A percentile compares a stretch with the other conserved stretches of the same genome.
These are phyloP conservation scores for Fusarium phyllophilum DNA, from an alignment of 2,329 filamentous ascomycete species.

Conservation along the genomic window DNA sequence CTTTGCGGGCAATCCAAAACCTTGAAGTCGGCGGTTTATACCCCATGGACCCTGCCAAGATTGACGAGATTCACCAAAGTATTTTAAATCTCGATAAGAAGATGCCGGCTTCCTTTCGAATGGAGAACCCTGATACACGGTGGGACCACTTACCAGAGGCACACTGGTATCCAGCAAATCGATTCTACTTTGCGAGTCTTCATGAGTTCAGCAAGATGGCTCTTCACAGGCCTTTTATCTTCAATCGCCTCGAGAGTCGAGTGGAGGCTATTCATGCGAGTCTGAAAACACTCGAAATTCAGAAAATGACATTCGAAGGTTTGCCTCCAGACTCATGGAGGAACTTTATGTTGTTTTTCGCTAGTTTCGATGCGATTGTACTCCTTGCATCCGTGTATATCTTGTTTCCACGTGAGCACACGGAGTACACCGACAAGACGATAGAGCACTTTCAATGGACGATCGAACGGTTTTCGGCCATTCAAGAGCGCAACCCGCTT, in stretches of 20 bases:
- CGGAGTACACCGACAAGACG: slow-evolving; percentile 57
- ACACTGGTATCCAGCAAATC: slow-evolving; percentile 61
- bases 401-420: slow-evolving; percentile 66
- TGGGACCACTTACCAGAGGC: slow-evolving; percentile 66
- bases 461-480: slow-evolving; percentile 66
- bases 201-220: slow-evolving; percentile 66
- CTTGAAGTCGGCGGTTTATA: slow-evolving; percentile 67
- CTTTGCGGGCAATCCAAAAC: slow-evolving; percentile 63
- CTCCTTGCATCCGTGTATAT: slow-evolving; percentile 70
- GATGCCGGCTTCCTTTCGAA: slow-evolving; percentile 64
- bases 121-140: slow-evolving; percentile 65
- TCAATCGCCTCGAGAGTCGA: slow-evolving; percentile 64
- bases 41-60: slow-evolving; percentile 62
- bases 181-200: slow-evolving; percentile 60
- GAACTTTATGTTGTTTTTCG: slow-evolving; percentile 67
- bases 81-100: slow-evolving; percentile 59
- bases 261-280: slow-evolving; percentile 66
- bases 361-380: slow-evolving; percentile 72
- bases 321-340: slow-evolving; percentile 62
- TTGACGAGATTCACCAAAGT: slow-evolving; percentile 64
- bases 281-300: slow-evolving; percentile 64
- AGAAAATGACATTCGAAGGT: slow-evolving; percentile 60
- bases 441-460: slow-evolving; percentile 69
- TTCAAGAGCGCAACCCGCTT: slow-evolving; percentile 63
- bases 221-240: slow-evolving; percentile 70